Base-by-base conservation (phyloP, 768 basidiomycete species). In the Termitomyces titanicus region DNA sequence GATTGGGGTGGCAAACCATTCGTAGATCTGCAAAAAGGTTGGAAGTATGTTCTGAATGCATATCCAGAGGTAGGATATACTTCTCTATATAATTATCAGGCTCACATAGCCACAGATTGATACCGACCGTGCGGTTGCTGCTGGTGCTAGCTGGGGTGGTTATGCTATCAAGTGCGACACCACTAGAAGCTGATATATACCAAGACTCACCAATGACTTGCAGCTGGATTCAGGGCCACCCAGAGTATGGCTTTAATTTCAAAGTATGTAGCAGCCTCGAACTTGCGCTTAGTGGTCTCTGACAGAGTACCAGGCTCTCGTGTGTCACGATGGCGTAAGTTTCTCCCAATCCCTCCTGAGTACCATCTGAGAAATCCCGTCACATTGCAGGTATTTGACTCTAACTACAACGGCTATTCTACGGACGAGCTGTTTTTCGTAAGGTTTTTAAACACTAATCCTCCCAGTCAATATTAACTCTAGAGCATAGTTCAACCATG, bases 161-260 rank as follows among this genome's bases (percentile, higher is more conserved):
- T 93, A 89, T 68, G 89, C 92, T 13, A 86, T 93, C 74, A 92
- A 94, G 90, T 92, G 63, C 17, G 79, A 54, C 4, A 24, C 31
- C 27, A 5, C 62, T 37, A 38, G 45, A 20, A 34, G 9, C 22
- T 42, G 20, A 31, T 37, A 29, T 17, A 13, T 10, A 24, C 3
- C 0, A 27, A 35, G 49, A 53, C 58, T 17, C 57, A 53, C 13
- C 17, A 29, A 46, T 49, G 2, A 38, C 27, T 51, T 50, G 27
- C 45, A 96, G 94, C 68, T 97, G 92, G 92, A 94, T 97, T 51
- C 91, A 96, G 72, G 92, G 94, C 0, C 92, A 97, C 66, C 90
- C 91, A 10, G 93, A 96, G 62, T 92, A 78, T 59, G 86, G 81
- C 3, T 93, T 94, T 66, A 80, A 81, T 20, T 97, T 98, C 79